phyloP scores from a whole-genome alignment of 1,284 basidiomycete species.

The Apiotrichum montevideense region DNA sequence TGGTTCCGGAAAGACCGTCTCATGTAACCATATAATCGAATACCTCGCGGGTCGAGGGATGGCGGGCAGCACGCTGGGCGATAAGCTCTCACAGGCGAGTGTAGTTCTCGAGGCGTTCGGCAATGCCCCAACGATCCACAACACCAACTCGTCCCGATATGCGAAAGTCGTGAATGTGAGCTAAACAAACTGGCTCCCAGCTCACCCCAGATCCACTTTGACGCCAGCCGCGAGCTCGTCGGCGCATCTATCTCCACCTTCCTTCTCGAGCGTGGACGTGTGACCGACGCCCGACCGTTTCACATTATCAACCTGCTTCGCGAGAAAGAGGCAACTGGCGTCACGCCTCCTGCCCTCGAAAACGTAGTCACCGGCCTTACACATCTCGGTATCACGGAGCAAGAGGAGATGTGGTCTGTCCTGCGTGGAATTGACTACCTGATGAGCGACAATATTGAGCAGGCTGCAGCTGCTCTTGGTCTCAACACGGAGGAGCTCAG shows the following conservation, averaged over 20 bases:
- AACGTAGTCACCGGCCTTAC: constrained; percentile 9
- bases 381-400: constrained; percentile 9
- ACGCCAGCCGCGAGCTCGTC: constrained; percentile 1
- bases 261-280: constrained; percentile 16
- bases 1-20: constrained; percentile 18
- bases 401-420: constrained; percentile 12
- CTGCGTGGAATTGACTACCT: constrained; percentile 15
- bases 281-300: constrained; percentile 14
- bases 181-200: neutral
- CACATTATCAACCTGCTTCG: constrained; percentile 16
- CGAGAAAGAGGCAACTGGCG: constrained; percentile 7
- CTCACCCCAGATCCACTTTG: constrained; percentile 16
- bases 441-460: constrained; percentile 7
- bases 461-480: constrained; percentile 7
- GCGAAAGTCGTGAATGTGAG: constrained; percentile 20
- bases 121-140: constrained; percentile 18
- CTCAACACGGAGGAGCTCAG: constrained; percentile 8
- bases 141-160: constrained; percentile 19
- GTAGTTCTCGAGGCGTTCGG: constrained; percentile 18
- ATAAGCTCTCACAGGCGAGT: constrained; percentile 12
- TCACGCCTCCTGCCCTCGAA: constrained; percentile 4
- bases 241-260: constrained; percentile 19
- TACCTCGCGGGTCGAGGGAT: constrained; percentile 15
- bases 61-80: constrained; percentile 3
- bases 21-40: constrained; percentile 17